These are phyloP conservation scores for Yamadazyma oceani DNA, from an alignment of 1,139 yeast species.

Conservation along the genomic window DNA sequence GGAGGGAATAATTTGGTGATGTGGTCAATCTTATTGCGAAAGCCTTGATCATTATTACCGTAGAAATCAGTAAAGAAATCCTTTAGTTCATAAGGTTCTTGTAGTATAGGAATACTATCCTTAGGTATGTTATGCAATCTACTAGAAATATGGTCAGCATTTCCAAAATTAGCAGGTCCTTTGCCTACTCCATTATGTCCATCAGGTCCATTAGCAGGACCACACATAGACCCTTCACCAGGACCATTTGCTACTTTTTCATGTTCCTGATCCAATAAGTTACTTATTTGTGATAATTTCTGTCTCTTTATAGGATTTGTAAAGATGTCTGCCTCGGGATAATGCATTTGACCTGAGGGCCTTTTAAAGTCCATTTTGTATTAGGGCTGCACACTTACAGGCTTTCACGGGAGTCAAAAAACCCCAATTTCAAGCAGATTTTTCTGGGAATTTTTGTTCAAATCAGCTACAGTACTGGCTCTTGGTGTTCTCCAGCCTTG, in stretches of 20 bases:
- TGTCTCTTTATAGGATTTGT: slow-evolving; percentile 1
- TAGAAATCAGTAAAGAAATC: slow-evolving; percentile 40
- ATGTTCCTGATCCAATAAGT: not conserved
- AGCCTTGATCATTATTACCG: slow-evolving; percentile 17
- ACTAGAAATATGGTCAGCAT: slow-evolving; percentile 6
- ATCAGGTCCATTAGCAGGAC: too few relatives aligned
- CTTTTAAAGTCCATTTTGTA: slow-evolving; percentile 8
- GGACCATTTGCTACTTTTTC: slow-evolving; percentile 2
- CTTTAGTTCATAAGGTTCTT: slow-evolving; percentile 27
- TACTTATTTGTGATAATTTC: not conserved
- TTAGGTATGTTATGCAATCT: slow-evolving; percentile 29
- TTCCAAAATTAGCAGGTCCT: slow-evolving; percentile 3
- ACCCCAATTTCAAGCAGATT: too few relatives aligned
- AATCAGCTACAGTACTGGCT: too few relatives aligned
- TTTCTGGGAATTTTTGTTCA: too few relatives aligned
- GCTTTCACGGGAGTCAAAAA: too few relatives aligned
- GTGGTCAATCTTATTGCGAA: slow-evolving; percentile 23
- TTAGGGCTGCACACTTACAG: too few relatives aligned
- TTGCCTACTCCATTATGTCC: not conserved
- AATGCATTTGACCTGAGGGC: not conserved
- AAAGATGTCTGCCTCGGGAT: not conserved
- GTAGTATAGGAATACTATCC: slow-evolving; percentile 38
- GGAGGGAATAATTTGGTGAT: slow-evolving; percentile 41
- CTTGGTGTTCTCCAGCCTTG: too few relatives aligned
- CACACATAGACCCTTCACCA: too few relatives aligned